Evolutionary conservation across 495 filamentous ascomycete genomes (phyloP).

Genomic region (Annulohypoxylon nitens): DNA sequence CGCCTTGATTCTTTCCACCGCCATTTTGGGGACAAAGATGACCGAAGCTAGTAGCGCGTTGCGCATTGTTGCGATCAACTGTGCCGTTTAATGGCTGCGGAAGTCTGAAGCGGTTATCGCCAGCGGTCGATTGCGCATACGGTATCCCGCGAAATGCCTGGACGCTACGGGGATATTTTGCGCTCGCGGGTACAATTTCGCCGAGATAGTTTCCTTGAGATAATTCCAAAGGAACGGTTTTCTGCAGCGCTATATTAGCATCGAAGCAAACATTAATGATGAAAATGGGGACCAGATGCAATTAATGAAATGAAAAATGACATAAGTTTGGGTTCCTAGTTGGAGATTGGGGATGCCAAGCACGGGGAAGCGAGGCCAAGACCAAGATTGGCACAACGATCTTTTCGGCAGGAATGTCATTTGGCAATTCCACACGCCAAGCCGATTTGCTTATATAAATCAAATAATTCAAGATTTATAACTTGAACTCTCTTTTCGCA

Average conservation of each 20-base stretch:
- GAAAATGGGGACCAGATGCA: background rate
- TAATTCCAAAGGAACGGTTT: constrained; percentile 49
- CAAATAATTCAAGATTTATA: constrained; percentile 4
- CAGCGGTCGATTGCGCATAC: constrained; percentile 68
- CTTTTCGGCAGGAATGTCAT: constrained; percentile 21
- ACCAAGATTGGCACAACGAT: constrained; percentile 19
- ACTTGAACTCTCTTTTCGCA: background rate
- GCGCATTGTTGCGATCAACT: constrained; percentile 44
- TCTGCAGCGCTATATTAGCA: constrained; percentile 48
- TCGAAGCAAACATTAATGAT: background rate
- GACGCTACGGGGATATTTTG: constrained; percentile 59
- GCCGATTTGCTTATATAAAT: constrained; percentile 18
- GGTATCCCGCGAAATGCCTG: constrained; percentile 73
- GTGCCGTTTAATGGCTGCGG: constrained; percentile 57
- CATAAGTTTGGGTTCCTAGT: background rate
- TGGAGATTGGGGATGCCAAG: constrained; percentile 41
- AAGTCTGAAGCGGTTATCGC: constrained; percentile 68
- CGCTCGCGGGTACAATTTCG: constrained; percentile 54
- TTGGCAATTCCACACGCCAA: constrained; percentile 35
- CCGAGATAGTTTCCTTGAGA: constrained; percentile 70
- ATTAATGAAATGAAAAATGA: background rate
- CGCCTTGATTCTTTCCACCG: constrained; percentile 52
- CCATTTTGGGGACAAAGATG: constrained; percentile 56
- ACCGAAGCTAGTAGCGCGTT: constrained; percentile 59
- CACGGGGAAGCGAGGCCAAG: constrained; percentile 13